Evolutionary conservation across 2,329 filamentous ascomycete species (phyloP).

Genomic region (Xylariales sp.): DNA sequence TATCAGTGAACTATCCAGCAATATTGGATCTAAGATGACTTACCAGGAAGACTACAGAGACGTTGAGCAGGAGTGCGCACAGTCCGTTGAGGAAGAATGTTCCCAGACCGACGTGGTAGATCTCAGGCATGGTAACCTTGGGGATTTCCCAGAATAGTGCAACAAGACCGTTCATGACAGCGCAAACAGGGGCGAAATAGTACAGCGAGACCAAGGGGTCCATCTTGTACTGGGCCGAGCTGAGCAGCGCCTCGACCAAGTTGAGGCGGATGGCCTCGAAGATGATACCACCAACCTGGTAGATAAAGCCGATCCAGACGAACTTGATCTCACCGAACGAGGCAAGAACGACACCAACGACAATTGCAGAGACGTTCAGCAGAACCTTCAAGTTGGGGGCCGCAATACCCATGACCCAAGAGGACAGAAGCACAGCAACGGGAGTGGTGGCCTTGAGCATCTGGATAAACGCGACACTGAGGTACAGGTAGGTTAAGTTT

Average conservation of each 20-base stretch:
- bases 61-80: constrained; percentile 76
- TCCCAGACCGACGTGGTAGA: constrained; percentile 68
- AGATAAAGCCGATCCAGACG: constrained; percentile 72
- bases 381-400: constrained; percentile 82
- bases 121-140: constrained; percentile 61
- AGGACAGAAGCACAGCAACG: constrained; percentile 83
- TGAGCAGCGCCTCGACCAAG: constrained; percentile 79
- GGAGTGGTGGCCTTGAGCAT: constrained; percentile 99
- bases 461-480: constrained; percentile 95
- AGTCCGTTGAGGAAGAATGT: constrained; percentile 72
- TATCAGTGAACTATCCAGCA: constrained; percentile 21
- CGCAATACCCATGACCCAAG: constrained; percentile 81
- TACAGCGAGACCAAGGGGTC: constrained; percentile 83
- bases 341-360: constrained; percentile 89
- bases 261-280: constrained; percentile 81
- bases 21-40: constrained; percentile 26
- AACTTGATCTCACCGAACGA: constrained; percentile 96
- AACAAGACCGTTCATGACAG: constrained; percentile 72
- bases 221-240: constrained; percentile 85
- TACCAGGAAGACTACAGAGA: constrained; percentile 83
- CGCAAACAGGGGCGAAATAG: constrained; percentile 84
- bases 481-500: constrained; percentile 91
- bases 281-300: constrained; percentile 71
- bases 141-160: constrained; percentile 72
- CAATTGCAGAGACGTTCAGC: constrained; percentile 90